Evolutionary conservation across 1,284 basidiomycete genomes (phyloP).

Genomic region (Ganoderma lingzhi): DNA sequence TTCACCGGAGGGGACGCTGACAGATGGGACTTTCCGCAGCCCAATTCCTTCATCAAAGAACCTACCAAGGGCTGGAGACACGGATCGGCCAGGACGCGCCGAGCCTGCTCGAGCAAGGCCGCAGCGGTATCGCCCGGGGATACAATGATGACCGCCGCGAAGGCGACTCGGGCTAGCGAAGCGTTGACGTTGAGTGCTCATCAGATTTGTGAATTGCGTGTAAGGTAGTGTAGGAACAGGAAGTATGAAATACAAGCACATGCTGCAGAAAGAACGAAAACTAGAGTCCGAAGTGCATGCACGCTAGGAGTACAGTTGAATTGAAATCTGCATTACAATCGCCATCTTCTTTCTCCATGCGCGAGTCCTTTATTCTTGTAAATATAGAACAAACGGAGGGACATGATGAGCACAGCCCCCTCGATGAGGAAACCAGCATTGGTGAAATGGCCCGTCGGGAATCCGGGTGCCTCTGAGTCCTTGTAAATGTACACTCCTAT

Average conservation of each 20-base stretch:
- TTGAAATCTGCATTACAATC: conserved; percentile 13
- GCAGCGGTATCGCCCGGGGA: conserved; percentile 89
- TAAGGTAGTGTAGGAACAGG: too few species aligned
- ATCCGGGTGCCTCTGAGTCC: conserved; percentile 41
- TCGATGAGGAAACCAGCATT: conserved; percentile 42
- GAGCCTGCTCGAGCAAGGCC: conserved; percentile 85
- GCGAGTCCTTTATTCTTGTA: conserved; percentile 27
- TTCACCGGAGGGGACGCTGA: background rate
- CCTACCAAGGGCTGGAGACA: conserved; percentile 87
- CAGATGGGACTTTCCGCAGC: conserved; percentile 46
- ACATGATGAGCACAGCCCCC: conserved; percentile 33
- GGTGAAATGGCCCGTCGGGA: conserved; percentile 46
- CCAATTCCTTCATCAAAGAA: conserved; percentile 73
- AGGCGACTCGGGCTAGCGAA: background rate
- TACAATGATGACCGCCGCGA: conserved; percentile 62
- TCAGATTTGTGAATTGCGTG: background rate
- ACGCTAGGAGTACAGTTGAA: background rate
- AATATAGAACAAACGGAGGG: conserved; percentile 30
- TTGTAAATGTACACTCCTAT: conserved; percentile 48
- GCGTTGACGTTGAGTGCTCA: too few species aligned
- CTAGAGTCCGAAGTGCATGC: background rate
- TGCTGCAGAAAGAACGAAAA: background rate
- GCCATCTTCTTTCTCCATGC: conserved; percentile 29
- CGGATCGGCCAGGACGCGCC: conserved; percentile 85
- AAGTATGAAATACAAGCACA: background rate